Percentiles rank a stretch among this genome's conserved stretches.
phyloP scores from a whole-genome alignment of 805 yeast species.

The Yamadazyma sp. region DNA sequence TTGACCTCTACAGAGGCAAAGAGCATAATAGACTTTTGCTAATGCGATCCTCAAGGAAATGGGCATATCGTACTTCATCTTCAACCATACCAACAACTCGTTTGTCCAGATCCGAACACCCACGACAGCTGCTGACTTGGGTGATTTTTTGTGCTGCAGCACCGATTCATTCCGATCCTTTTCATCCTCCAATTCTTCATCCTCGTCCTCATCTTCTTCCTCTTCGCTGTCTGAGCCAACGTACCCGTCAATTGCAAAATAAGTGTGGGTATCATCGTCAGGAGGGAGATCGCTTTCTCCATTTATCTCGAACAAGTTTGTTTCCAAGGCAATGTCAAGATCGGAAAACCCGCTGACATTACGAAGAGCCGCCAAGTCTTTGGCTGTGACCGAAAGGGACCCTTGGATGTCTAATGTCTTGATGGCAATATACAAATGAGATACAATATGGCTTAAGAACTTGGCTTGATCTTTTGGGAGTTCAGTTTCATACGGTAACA shows the following conservation, averaged over 20 bases:
- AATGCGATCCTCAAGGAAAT: slow-evolving; percentile 57
- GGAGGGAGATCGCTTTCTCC: slow-evolving; percentile 7
- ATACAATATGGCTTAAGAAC: slow-evolving; percentile 76
- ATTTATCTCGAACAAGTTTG: slow-evolving; percentile 46
- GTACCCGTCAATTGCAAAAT: slow-evolving; percentile 20
- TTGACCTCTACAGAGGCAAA: slow-evolving; percentile 75
- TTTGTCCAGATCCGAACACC: slow-evolving; percentile 83
- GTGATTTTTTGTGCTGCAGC: slow-evolving; percentile 59
- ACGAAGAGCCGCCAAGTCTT: slow-evolving; percentile 55
- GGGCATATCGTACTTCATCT: slow-evolving; percentile 81
- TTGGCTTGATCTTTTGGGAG: slow-evolving; percentile 63
- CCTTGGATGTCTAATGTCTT: slow-evolving; percentile 76
- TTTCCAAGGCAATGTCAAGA: slow-evolving; percentile 51
- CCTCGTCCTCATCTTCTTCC: slow-evolving; percentile 42
- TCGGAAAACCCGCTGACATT: slow-evolving; percentile 32
- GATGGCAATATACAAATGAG: slow-evolving; percentile 76
- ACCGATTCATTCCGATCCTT: slow-evolving; percentile 34
- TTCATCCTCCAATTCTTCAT: slow-evolving; percentile 34
- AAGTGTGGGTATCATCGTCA: slow-evolving; percentile 19
- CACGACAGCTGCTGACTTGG: slow-evolving; percentile 70
- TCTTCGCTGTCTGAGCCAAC: slow-evolving; percentile 31
- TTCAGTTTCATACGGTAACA: slow-evolving; percentile 78
- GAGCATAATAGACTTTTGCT: slow-evolving; percentile 66
- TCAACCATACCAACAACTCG: slow-evolving; percentile 75
- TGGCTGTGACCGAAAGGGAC: slow-evolving; percentile 60